A percentile compares a stretch with the other conserved stretches of the same genome.
phyloP scores from a whole-genome alignment of 805 yeast species.

The Monosporozyma aerobia region DNA sequence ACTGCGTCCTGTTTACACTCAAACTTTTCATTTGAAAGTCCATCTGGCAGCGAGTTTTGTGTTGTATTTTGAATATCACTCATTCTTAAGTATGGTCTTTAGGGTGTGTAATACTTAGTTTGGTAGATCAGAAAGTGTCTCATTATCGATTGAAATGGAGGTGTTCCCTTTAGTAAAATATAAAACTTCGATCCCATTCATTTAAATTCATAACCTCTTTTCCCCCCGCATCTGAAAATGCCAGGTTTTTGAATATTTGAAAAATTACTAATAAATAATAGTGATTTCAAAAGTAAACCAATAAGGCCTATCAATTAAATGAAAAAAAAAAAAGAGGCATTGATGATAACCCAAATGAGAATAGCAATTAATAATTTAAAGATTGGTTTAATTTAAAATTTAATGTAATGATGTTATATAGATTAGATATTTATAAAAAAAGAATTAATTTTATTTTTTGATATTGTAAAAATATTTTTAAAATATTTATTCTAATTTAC shows the following conservation, averaged over 20 bases:
- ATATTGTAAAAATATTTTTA: not conserved
- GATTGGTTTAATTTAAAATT: constrained; percentile 1
- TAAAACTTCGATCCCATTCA: too few relatives aligned
- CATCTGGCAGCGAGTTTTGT: not conserved
- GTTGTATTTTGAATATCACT: not conserved
- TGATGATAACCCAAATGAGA: not conserved
- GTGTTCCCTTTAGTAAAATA: too few relatives aligned
- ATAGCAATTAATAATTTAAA: not conserved
- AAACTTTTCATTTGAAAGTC: not conserved
- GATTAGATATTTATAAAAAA: constrained; percentile 1
- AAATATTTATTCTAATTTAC: constrained; percentile 71
- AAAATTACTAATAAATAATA: too few relatives aligned
- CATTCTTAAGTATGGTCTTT: not conserved
- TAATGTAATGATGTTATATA: not conserved
- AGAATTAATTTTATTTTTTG: not conserved
- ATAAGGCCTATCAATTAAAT: not conserved
- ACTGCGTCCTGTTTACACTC: constrained; percentile 42
- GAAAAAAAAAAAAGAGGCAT: not conserved
- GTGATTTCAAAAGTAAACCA: not conserved
- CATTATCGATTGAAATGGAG: too few relatives aligned
- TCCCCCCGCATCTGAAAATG: too few relatives aligned
- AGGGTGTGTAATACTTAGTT: too few relatives aligned
- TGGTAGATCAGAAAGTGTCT: too few relatives aligned
- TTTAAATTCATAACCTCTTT: too few relatives aligned
- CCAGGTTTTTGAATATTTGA: too few relatives aligned